A percentile compares a stretch with the other conserved stretches of the same genome.
These are phyloP conservation scores for Mortierella sp. DNA, from an alignment of 371 early-diverging fungal species.

Conservation along the genomic window DNA sequence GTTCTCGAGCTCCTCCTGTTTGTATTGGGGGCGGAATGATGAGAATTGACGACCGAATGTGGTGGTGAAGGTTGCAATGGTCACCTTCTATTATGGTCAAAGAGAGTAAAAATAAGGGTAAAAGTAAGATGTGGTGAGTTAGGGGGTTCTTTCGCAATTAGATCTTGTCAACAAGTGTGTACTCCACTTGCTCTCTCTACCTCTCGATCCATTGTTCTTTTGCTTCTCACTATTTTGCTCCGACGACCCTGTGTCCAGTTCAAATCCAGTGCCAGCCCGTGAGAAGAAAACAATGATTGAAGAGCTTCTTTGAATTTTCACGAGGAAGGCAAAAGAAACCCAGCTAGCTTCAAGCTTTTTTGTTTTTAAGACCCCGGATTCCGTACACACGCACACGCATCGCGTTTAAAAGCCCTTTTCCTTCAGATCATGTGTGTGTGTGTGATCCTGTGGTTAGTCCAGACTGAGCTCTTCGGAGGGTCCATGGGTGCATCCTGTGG, in stretches of 20 bases:
- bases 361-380: slow-evolving; percentile 5
- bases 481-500: not conserved
- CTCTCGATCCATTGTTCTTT: not conserved
- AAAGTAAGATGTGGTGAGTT: not conserved
- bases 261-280: not conserved
- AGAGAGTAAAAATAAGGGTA: too few relatives aligned
- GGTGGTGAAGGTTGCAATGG: slow-evolving; percentile 42
- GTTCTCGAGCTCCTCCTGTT: slow-evolving; percentile 33
- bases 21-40: slow-evolving; percentile 35
- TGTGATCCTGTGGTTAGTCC: not conserved
- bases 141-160: not conserved
- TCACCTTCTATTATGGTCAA: slow-evolving; percentile 24
- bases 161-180: not conserved
- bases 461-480: slow-evolving; percentile 18
- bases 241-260: not conserved
- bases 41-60: slow-evolving; percentile 50
- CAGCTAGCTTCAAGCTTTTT: not conserved
- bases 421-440: not conserved
- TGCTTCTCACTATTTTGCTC: not conserved
- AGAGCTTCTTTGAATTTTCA: not conserved
- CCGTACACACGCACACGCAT: not conserved
- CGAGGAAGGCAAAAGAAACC: slow-evolving; percentile 5
- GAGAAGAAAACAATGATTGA: not conserved
- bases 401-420: not conserved
- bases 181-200: not conserved